Evolutionary conservation across 305 asterid genomes (phyloP).

Genomic region (Salvia sclarea): DNA sequence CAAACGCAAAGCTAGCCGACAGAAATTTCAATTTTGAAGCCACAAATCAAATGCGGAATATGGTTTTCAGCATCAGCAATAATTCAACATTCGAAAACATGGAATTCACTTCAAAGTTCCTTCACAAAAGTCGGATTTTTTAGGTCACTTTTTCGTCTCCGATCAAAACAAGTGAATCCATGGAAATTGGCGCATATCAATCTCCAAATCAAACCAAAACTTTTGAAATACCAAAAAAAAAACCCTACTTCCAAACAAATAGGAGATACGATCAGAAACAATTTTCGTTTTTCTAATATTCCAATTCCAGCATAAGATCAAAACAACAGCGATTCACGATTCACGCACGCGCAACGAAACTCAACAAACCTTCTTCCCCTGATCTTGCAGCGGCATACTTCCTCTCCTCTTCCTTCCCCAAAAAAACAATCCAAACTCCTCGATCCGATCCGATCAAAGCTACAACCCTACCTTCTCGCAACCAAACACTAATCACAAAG

Average conservation of each 20-base stretch:
- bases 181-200: constrained; percentile 1
- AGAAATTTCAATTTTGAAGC: background rate
- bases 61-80: background rate
- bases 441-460: constrained; percentile 44
- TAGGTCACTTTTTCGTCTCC: background rate
- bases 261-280: background rate
- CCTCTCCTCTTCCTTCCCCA: constrained; percentile 6
- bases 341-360: background rate
- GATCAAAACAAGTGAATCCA: constrained; percentile 13
- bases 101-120: constrained; percentile 14
- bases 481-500: constrained; percentile 7
- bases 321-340: background rate
- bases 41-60: background rate
- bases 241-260: constrained; percentile 2
- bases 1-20: background rate
- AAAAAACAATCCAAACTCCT: constrained; percentile 23
- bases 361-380: constrained; percentile 46
- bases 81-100: background rate
- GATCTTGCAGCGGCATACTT: constrained; percentile 50
- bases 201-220: background rate
- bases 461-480: background rate
- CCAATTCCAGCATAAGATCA: constrained; percentile 4
- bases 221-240: constrained; percentile 1
- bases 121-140: constrained; percentile 1
- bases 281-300: background rate